Percentiles rank a stretch among this genome's conserved stretches.
Conservation (phyloP, 495 filamentous ascomycete genomes). For the Trichocladium uniseriatum region DNA sequence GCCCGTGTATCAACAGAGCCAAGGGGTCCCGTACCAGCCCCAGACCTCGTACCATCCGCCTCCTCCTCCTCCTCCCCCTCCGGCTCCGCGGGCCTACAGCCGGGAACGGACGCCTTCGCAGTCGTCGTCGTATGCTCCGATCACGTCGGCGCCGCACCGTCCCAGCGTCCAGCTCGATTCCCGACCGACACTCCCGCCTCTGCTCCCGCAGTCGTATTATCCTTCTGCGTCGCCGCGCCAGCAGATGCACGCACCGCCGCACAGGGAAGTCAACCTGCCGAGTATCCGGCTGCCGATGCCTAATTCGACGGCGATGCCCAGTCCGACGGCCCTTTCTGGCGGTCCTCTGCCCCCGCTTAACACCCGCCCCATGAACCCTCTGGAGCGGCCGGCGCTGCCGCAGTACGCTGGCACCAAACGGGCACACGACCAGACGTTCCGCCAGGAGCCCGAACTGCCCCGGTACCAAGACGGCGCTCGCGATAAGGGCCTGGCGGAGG, state of each 20-base stretch:
- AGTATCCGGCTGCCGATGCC: no score
- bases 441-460: slow-evolving; percentile 1
- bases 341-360: slow-evolving; percentile 11
- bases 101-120: slow-evolving; percentile 23
- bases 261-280: no score
- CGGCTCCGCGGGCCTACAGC: slow-evolving; percentile 26
- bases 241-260: no score
- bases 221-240: background rate
- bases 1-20: slow-evolving; percentile 31
- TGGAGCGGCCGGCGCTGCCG: slow-evolving; percentile 4
- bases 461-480: slow-evolving; percentile 24
- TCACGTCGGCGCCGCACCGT: slow-evolving; percentile 20
- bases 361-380: slow-evolving; percentile 10
- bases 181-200: slow-evolving; percentile 14
- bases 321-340: no score
- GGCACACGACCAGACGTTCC: slow-evolving; percentile 20
- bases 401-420: slow-evolving; percentile 26
- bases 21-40: slow-evolving; percentile 13
- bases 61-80: slow-evolving; percentile 35
- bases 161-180: slow-evolving; percentile 17
- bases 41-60: slow-evolving; percentile 28
- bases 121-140: slow-evolving; percentile 22
- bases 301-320: no score
- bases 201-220: background rate
- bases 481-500: slow-evolving; percentile 14